These are phyloP conservation scores for Eustoma russellianum DNA, from an alignment of 257 asterid species.

Conservation along the genomic window DNA sequence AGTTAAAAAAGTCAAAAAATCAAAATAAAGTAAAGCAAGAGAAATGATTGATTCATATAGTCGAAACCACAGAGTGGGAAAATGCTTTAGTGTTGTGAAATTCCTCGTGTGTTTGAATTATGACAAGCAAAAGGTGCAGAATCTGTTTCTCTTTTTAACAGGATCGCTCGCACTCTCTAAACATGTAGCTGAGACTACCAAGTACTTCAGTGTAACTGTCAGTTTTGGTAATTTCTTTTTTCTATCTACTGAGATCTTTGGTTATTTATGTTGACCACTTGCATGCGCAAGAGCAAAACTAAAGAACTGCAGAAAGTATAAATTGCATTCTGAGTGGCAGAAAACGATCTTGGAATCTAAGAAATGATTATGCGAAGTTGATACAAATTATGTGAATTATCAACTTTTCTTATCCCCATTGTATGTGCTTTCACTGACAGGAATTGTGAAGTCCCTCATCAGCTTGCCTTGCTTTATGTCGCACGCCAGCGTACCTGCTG, in stretches of 20 bases:
- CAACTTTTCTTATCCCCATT: background rate
- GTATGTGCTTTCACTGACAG: constrained; percentile 16
- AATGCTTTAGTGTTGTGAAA: background rate
- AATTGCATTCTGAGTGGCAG: no score
- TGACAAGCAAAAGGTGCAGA: constrained; percentile 86
- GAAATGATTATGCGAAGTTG: fast-evolving
- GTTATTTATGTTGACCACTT: background rate
- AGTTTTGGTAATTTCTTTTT: constrained; percentile 54
- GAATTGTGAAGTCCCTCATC: constrained; percentile 70
- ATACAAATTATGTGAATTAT: no score
- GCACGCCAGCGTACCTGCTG: constrained; percentile 61
- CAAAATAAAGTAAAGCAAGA: no score
- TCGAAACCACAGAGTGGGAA: no score
- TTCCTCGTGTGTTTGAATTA: constrained; percentile 5
- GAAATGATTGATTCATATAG: no score
- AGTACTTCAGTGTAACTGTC: constrained; percentile 66
- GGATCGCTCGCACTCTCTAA: constrained; percentile 71
- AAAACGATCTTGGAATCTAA: no score
- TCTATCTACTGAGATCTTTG: background rate
- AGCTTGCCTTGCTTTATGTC: constrained; percentile 83
- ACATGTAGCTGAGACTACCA: constrained; percentile 65
- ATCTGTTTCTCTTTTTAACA: constrained; percentile 69
- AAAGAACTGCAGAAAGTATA: no score
- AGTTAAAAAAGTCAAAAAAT: no score
- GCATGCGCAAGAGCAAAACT: no score